Evolutionary conservation across 2,329 filamentous ascomycete species (phyloP), one percentile per base, ranked within the genome.

Genomic region (Hypocreales sp.): DNA sequence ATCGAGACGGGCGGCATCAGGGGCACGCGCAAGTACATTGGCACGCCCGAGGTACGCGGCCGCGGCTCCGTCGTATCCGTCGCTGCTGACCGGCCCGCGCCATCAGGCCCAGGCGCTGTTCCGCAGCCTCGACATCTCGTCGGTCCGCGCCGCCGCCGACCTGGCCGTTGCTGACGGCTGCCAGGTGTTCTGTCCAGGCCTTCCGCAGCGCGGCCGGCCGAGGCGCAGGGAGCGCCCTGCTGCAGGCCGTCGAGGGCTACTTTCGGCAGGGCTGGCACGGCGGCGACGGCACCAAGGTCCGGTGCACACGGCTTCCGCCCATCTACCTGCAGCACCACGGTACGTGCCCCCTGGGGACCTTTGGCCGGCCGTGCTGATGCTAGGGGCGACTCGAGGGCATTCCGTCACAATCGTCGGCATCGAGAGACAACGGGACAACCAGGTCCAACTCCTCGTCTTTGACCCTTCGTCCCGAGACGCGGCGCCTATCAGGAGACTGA

Each of bases 11-110:
- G 87, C 3, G 83, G 84, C 1, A 79, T 95, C 36, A 71, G 61
- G 36, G 76, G 76, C n/a, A 93, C 86, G 0, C 71, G 90, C 33
- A 95, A 94, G 50, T 95, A 90, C 45, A 95, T 95, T 40, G 87
- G 87, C 11, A 94, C 87, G 2, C 75, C 82, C 7, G 87, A 95
- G 61, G 80, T 81, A 58, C 38, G 47, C 14, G 5, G 18, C 11
- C n/a, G n/a, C n/a, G n/a, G n/a, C n/a, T n/a, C n/a, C n/a, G n/a
- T n/a, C n/a, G n/a, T n/a, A n/a, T n/a, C n/a, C n/a, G n/a, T n/a
- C n/a, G n/a, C n/a, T n/a, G n/a, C n/a, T n/a, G n/a, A n/a, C n/a
- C n/a, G n/a, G n/a, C n/a, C n/a, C n/a, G n/a, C n/a, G n/a, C n/a
- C 4, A 15, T 8, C 31, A 84, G 78, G 83, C 80, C 5, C 71